Percentiles rank a stretch among this genome's conserved stretches.
Conservation (phyloP, 1,284 basidiomycete genomes). For the Chiua sp. region DNA sequence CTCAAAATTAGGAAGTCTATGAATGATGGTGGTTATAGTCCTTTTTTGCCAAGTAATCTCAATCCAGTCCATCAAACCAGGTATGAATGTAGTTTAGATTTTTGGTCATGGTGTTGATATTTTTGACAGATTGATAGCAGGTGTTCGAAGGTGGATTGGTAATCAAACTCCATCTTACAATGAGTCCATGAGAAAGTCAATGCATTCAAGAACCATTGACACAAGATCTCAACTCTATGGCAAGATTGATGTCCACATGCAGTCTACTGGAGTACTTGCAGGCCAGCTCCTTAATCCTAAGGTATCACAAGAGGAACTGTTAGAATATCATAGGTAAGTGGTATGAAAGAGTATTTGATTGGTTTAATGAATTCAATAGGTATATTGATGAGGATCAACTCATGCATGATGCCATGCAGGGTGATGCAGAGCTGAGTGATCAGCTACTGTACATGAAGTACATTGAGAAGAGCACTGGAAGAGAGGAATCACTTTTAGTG, state of each 20-base stretch:
- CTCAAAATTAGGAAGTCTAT: slow-evolving; percentile 61
- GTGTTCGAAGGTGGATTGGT: slow-evolving; percentile 74
- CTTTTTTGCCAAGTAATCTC: slow-evolving; percentile 67
- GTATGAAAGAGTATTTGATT: background rate
- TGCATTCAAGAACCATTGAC: slow-evolving; percentile 26
- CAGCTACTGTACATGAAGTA: slow-evolving; percentile 59
- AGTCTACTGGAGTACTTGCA: slow-evolving; percentile 70
- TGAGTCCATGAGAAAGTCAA: slow-evolving; percentile 40
- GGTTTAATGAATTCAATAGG: slow-evolving; percentile 39
- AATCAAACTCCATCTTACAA: slow-evolving; percentile 47
- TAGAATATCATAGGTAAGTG: slow-evolving; percentile 81
- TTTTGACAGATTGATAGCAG: slow-evolving; percentile 65
- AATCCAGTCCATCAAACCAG: slow-evolving; percentile 30
- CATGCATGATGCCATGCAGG: slow-evolving; percentile 58
- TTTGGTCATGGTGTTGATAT: background rate
- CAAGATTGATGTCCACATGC: slow-evolving; percentile 44
- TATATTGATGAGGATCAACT: slow-evolving; percentile 78
- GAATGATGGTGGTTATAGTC: slow-evolving; percentile 70
- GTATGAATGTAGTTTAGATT: slow-evolving; percentile 11
- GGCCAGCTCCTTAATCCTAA: slow-evolving; percentile 66
- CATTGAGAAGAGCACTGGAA: slow-evolving; percentile 45
- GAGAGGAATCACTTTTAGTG: slow-evolving; percentile 13
- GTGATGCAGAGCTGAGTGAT: slow-evolving; percentile 57
- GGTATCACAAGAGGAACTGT: slow-evolving; percentile 67
- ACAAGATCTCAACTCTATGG: slow-evolving; percentile 26